Base-by-base conservation (phyloP, 1,284 basidiomycete species). In the Flammula alnicola region DNA sequence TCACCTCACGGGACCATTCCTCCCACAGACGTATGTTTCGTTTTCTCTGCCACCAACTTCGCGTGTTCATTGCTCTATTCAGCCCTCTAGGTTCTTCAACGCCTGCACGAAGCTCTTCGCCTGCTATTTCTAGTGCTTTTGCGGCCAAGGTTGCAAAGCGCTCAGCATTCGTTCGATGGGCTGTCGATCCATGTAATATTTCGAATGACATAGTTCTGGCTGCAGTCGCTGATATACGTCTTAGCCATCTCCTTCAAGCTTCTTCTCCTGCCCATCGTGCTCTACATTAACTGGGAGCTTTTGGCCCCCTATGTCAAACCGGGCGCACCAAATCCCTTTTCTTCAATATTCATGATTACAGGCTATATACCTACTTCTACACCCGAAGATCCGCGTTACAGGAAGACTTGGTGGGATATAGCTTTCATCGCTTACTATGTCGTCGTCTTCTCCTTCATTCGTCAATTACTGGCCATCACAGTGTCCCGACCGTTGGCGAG, bases 381-480 rank as follows among this genome's bases (percentile, higher is more conserved):
- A 4, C 67, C 71, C 5, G 73, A 76, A 5, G 79, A 84, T 54
- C 76, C 80, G 0, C 81, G 81, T 35, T 97, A 94, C 64, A 77
- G 75, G 32, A 97, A 96, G 69, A 83, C 86, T 14, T 87, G 83
- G 60, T 70, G 80, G 59, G 97, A 99, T 67, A 60, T 97, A 5
- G 66, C 80, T 14, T 99, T 99, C 72, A 67, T 98, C 38, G 78
- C 79, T 3, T 98, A 94, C 70, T 82, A 97, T 68, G 79, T 98
- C 67, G 76, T 99, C 35, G 88, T 98, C 59, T 99, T 91, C 74
- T 96, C 93, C 1, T 93, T 95, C 66, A 65, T 97, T 25, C 86
- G 97, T 27, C 95, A 98, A 70, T 68, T 79, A 26, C 70, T 94
- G 60, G 85, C 88, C 7, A 58, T 91, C 60, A 83, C 84, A 57